Evolutionary conservation across 2,329 filamentous ascomycete genomes (phyloP).

Genomic region (Talaromyces rugulosus): DNA sequence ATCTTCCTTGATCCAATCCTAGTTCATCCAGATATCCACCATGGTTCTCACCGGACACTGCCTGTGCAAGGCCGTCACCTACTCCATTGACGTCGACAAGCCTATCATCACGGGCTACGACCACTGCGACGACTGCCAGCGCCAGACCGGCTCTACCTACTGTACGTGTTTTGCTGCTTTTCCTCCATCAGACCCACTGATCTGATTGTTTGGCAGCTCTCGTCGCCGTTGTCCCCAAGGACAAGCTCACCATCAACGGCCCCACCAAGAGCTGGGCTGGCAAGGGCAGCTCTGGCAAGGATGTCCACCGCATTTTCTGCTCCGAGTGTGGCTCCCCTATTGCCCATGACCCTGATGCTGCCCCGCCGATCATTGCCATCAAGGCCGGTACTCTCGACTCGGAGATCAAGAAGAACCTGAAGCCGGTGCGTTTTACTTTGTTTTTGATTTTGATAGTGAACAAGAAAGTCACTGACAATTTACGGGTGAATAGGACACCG

Average conservation of each 20-base stretch:
- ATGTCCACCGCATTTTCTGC: slow-evolving; percentile 67
- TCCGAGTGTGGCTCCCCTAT: slow-evolving; percentile 65
- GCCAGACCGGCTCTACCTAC: slow-evolving; percentile 65
- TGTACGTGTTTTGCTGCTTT: slow-evolving; percentile 27
- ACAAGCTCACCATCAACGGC: slow-evolving; percentile 59
- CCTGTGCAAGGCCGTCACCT: slow-evolving; percentile 68
- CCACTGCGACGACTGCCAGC: slow-evolving; percentile 70
- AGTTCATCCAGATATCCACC: slow-evolving; percentile 23
- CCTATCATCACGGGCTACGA: slow-evolving; percentile 56
- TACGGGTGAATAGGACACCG: slow-evolving; percentile 44
- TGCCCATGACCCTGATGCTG: slow-evolving; percentile 66
- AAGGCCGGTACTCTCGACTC: slow-evolving; percentile 62
- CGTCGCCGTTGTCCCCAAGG: slow-evolving; percentile 63
- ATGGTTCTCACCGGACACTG: slow-evolving; percentile 68
- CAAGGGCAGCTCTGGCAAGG: slow-evolving; percentile 57
- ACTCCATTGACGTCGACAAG: slow-evolving; percentile 50
- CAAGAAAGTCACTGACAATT: slow-evolving; percentile 25
- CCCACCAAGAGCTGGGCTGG: slow-evolving; percentile 62
- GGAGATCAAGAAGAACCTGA: slow-evolving; percentile 64
- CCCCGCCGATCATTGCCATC: slow-evolving; percentile 65
- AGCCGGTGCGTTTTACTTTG: slow-evolving; percentile 42
- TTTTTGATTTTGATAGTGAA: slow-evolving; percentile 27
- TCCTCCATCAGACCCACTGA: too few relatives aligned
- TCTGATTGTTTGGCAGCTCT: slow-evolving; percentile 44
- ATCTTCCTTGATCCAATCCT: background rate